A percentile compares a stretch with the other conserved stretches of the same genome.
Evolutionary conservation across 805 yeast genomes (phyloP).

Genomic region (Wickerhamiella lipophila): DNA sequence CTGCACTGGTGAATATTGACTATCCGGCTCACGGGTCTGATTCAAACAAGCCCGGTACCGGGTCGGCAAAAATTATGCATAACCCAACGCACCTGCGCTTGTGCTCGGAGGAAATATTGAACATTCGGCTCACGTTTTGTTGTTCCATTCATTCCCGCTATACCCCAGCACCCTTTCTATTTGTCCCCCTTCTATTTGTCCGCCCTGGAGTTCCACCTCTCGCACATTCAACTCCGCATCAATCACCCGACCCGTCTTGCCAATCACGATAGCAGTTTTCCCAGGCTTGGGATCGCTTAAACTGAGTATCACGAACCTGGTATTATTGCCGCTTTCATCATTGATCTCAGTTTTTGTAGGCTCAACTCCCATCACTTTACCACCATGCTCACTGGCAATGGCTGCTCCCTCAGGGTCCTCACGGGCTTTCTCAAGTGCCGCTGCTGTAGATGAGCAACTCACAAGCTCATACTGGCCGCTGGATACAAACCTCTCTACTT

Average conservation of each 20-base stretch:
- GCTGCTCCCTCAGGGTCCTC: conserved; percentile 43
- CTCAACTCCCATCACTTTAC: conserved; percentile 48
- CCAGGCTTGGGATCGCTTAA: neutral
- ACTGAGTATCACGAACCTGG: conserved; percentile 60
- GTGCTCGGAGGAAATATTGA: too few species aligned
- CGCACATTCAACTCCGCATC: neutral
- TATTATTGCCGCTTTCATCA: conserved; percentile 64
- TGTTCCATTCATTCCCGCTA: neutral
- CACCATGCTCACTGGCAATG: conserved; percentile 59
- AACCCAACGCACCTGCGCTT: too few species aligned
- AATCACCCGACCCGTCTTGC: neutral
- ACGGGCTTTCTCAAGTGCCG: conserved; percentile 60
- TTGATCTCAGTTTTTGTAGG: conserved; percentile 48
- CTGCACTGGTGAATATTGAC: too few species aligned
- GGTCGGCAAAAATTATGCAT: too few species aligned
- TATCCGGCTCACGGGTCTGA: too few species aligned
- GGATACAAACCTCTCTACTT: conserved; percentile 47
- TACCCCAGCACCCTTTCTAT: neutral
- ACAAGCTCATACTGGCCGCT: conserved; percentile 32
- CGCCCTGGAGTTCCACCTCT: neutral
- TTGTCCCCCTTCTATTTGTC: neutral
- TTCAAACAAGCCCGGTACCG: too few species aligned
- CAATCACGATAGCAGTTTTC: neutral
- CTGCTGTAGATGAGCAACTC: conserved; percentile 70
- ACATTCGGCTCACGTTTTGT: too few species aligned